Evolutionary conservation across 2,329 filamentous ascomycete species (phyloP), one percentile per base, ranked within the genome.

Genomic region (Sclerotinia nivalis): DNA sequence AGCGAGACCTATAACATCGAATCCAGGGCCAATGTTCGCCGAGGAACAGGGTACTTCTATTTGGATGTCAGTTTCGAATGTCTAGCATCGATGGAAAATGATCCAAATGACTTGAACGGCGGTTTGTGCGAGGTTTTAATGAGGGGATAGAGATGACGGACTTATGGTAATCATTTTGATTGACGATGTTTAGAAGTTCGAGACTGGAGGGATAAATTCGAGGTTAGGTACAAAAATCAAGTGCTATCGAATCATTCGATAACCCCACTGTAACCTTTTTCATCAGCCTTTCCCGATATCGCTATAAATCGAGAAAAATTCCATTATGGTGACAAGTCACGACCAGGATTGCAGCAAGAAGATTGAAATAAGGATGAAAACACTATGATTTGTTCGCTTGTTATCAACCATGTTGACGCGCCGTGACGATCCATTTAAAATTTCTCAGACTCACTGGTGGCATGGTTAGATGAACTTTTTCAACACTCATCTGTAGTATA

Each of bases 1-100:
- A 12, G 95, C 95, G 72, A 99, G 90, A 75, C 96, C 93, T 80
- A 98, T 97, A 77, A 97, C 95, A 84, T 99, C 95, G 85, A 98
- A 99, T 71, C 95, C 95, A 62, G 95, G 95, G 75, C 93, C 95
- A 79, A 98, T 97, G 84, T 98, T 98, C 83, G 95, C 95, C 72
- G 94, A 97, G 71, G 95, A 98, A 83, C 93, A 96, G 74, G 95
- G 95, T 72, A 93, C 93, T 82, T 87, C 77, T 78, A 45, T 34
- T 37, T 40, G 31, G 12, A 47, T 9, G 64, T 70, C 55, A 70
- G 69, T 54, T 34, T 65, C 31, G 61, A 28, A 52, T 40, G 1
- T 37, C 28, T 37, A 37, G 28, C 60, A 62, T 52, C n/a, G 15
- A 18, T 1, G n/a, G n/a, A 18, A 28, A 13, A 22, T 22, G 2